phyloP scores from a whole-genome alignment of 225 moss, liverwort and hornwort species.

The Ulota crispa region DNA sequence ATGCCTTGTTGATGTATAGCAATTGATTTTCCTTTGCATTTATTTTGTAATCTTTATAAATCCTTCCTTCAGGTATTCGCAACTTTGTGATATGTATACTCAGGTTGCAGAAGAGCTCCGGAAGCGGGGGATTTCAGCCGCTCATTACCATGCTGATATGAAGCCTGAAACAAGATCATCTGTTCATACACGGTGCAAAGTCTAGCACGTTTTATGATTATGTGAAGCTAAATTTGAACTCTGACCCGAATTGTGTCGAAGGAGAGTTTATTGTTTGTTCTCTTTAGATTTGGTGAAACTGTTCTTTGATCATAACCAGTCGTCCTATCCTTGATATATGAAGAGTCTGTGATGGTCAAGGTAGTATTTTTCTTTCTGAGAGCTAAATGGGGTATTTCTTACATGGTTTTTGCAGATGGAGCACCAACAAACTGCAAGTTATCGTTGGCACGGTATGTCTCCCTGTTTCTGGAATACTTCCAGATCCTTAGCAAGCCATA shows the following conservation, averaged over 20 bases:
- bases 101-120: constrained; percentile 91
- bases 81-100: constrained; percentile 13
- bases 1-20: constrained; percentile 9
- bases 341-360: neutral
- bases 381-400: constrained; percentile 21
- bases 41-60: constrained; percentile 1
- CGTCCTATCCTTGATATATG: neutral
- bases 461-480: neutral
- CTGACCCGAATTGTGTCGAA: neutral
- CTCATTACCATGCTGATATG: constrained; percentile 97
- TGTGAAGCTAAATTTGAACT: constrained; percentile 17
- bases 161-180: constrained; percentile 62
- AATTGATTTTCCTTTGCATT: neutral
- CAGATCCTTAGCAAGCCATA: constrained; percentile 7
- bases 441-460: constrained; percentile 92
- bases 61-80: neutral
- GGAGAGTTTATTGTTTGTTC: neutral
- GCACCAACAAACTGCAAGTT: constrained; percentile 88
- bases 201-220: constrained; percentile 9
- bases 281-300: neutral
- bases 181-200: constrained; percentile 73
- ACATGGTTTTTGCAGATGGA: constrained; percentile 69
- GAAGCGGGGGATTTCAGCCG: constrained; percentile 80
- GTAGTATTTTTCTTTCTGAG: neutral
- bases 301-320: neutral